Conservation (phyloP, 116 monocot genomes). For the Trichopus zeylanicus region DNA sequence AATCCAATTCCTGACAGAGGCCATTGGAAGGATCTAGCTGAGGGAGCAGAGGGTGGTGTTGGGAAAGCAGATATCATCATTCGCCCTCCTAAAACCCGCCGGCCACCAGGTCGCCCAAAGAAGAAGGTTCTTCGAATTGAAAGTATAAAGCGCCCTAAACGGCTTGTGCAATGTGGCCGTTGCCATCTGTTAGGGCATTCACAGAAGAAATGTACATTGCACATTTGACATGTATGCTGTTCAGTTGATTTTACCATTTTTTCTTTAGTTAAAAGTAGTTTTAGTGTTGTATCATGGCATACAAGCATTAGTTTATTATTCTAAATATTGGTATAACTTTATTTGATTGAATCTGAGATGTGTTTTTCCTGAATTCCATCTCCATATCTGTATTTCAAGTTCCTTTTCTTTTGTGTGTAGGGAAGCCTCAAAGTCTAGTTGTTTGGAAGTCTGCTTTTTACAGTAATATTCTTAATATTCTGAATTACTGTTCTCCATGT, state of each 20-base stretch:
- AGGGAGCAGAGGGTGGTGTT: slow-evolving; percentile 38
- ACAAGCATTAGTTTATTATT: background rate
- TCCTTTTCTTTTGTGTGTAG: no score
- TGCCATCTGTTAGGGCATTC: slow-evolving; percentile 98
- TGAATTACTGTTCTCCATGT: no score
- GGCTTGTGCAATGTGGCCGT: slow-evolving; percentile 93
- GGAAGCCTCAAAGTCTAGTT: no score
- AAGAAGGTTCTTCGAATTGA: slow-evolving; percentile 92
- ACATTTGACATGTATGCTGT: slow-evolving; percentile 18
- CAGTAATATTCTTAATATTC: no score
- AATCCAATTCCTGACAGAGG: slow-evolving; percentile 59
- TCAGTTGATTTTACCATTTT: slow-evolving; percentile 6
- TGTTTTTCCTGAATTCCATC: no score
- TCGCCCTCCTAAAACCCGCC: slow-evolving; percentile 74
- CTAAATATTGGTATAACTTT: background rate
- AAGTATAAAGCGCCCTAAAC: slow-evolving; percentile 85
- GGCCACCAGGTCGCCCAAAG: slow-evolving; percentile 96
- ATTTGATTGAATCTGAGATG: slow-evolving; percentile 1
- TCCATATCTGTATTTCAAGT: no score
- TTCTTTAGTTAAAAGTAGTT: slow-evolving; percentile 1
- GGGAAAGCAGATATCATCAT: slow-evolving; percentile 59
- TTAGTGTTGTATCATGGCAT: background rate
- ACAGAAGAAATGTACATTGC: slow-evolving; percentile 92
- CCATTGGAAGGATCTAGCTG: slow-evolving; percentile 49
- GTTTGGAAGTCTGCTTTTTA: no score